These are phyloP conservation scores for Aureobasidium musti DNA, from an alignment of 2,329 filamentous ascomycete genomes.

Conservation along the genomic window DNA sequence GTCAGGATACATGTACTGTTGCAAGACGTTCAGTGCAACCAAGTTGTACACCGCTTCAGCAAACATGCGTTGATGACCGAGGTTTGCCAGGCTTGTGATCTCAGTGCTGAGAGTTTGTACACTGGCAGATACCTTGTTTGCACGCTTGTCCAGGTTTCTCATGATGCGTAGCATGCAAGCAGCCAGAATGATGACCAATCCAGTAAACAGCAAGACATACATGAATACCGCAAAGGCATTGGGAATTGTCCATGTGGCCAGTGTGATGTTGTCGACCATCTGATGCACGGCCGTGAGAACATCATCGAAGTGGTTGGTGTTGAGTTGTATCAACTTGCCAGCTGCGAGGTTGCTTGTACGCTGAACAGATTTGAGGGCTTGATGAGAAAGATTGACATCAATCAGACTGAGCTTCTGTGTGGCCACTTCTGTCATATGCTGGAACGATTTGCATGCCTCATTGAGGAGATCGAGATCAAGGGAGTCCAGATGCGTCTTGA, in stretches of 20 bases:
- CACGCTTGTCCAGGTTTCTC: neutral
- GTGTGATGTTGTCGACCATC: neutral
- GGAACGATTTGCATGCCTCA: neutral
- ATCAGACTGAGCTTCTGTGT: neutral
- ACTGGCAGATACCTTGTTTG: neutral
- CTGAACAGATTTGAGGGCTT: neutral
- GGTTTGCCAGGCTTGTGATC: neutral
- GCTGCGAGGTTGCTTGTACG: neutral
- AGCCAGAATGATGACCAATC: neutral
- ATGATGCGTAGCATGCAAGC: neutral
- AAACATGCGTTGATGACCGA: neutral
- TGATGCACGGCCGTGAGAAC: neutral
- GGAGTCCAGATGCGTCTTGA: neutral
- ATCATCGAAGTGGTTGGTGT: neutral
- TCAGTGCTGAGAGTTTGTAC: neutral
- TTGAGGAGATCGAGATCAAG: neutral
- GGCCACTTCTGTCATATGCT: neutral
- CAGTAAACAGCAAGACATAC: neutral
- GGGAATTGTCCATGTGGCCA: neutral
- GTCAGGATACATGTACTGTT: neutral
- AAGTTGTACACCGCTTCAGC: slow-evolving; percentile 2
- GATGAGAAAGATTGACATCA: neutral
- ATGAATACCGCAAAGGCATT: neutral
- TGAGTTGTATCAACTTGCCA: neutral
- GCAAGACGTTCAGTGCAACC: neutral